These are phyloP conservation scores for Copromyces sp. DNA, from an alignment of 495 filamentous ascomycete genomes.

Conservation along the genomic window DNA sequence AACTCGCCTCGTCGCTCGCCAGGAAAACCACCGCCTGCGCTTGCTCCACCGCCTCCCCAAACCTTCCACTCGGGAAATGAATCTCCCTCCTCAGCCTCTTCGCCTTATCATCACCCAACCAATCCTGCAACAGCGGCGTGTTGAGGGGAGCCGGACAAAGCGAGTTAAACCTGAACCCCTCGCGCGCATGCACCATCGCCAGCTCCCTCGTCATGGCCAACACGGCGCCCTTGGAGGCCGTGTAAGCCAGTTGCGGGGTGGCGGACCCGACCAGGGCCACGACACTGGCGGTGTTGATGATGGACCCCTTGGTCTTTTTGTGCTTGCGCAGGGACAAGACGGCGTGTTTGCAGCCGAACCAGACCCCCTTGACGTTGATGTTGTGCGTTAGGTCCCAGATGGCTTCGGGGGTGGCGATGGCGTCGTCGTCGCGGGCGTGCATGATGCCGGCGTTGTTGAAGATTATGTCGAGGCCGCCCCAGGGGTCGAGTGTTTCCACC, in stretches of 20 bases:
- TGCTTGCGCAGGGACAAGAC: conserved; percentile 71
- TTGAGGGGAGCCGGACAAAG: conserved; percentile 91
- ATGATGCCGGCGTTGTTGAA: conserved; percentile 99
- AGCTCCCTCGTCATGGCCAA: conserved; percentile 75
- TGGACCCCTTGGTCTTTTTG: conserved; percentile 63
- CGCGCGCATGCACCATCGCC: conserved; percentile 74
- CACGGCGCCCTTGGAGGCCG: conserved; percentile 89
- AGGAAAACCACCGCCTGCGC: conserved; percentile 90
- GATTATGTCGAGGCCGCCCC: conserved; percentile 90
- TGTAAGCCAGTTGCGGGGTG: conserved; percentile 94
- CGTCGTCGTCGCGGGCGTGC: conserved; percentile 81
- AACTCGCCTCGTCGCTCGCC: conserved; percentile 88
- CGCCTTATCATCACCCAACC: conserved; percentile 78
- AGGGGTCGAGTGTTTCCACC: conserved; percentile 62
- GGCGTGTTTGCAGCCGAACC: conserved; percentile 92
- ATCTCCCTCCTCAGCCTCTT: conserved; percentile 84
- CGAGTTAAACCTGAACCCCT: conserved; percentile 80
- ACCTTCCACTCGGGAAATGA: conserved; percentile 90
- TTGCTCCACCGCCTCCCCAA: conserved; percentile 92
- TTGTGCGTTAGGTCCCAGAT: conserved; percentile 93
- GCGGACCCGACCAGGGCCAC: conserved; percentile 87
- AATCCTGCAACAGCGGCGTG: conserved; percentile 80
- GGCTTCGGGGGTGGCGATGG: conserved; percentile 70
- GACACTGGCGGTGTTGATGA: conserved; percentile 93
- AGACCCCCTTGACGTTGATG: conserved; percentile 98